Base-by-base conservation (phyloP, 179 eudicot genomes). In the Silene noctiflora region DNA sequence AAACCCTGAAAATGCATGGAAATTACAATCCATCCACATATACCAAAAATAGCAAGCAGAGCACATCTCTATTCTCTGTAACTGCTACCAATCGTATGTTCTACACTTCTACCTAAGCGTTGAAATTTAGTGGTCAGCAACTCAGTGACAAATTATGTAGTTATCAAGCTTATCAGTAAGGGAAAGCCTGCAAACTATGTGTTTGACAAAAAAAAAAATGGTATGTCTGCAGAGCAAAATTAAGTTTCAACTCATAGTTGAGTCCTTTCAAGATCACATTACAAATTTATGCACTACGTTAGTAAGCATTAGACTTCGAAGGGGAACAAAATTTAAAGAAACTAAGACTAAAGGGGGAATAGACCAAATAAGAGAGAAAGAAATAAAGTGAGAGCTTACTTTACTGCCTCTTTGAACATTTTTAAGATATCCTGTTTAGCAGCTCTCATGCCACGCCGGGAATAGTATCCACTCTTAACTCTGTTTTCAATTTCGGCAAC, bases 361-460 rank as follows among this genome's bases (percentile, higher is more conserved):
- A 24, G 65, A 51, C 78, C 17, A 19, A 19, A 19, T 20, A 59
- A 4, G 25, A 17, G 22, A 74, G 31, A 70, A 58, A 69, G 24
- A 77, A 63, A 64, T 68, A 74, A 61, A 71, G 73, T 25, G 39
- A 60, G 53, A 75, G 25, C 84, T 79, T 85, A 94, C 98, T 84
- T 91, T 78, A 86, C 80, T 19, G 98, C 96, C 69, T 90, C 97
- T 80, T 88, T 79, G 88, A 96, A 94, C 97, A 94, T 92, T 74
- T 91, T 91, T 42, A 81, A 82, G 76, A 94, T 88, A 77, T 94
- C 97, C 70, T 92, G 96, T 81, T 89, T 94, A 48, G 92, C 86
- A 33, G 88, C 83, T 65, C 81, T 85, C 86, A 92, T 82, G 70
- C 98, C 98, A 81, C 88, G 94, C 17, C 89, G 83, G 70, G 92